Conservation (phyloP, 2,329 filamentous ascomycete genomes). For the Exophiala sideris region DNA sequence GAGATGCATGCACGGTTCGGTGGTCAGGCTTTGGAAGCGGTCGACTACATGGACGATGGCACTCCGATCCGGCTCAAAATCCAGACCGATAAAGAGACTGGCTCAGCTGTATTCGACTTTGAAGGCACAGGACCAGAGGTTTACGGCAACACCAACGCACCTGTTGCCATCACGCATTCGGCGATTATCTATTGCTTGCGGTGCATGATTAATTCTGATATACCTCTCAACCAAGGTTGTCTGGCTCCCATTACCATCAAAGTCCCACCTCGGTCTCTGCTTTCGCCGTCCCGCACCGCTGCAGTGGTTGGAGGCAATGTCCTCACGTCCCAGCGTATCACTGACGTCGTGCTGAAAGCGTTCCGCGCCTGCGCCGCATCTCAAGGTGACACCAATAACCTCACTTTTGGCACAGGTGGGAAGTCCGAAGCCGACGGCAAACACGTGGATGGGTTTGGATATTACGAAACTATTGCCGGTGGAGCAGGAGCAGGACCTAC, state of each 20-base stretch:
- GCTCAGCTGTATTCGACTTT: slow-evolving; percentile 40
- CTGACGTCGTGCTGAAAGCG: slow-evolving; percentile 34
- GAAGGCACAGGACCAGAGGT: slow-evolving; percentile 38
- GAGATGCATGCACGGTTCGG: slow-evolving; percentile 20
- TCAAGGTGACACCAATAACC: slow-evolving; percentile 32
- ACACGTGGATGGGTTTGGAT: slow-evolving; percentile 57
- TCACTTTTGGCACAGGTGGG: slow-evolving; percentile 30
- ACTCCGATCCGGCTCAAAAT: slow-evolving; percentile 35
- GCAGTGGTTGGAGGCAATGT: slow-evolving; percentile 31
- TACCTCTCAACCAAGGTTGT: slow-evolving; percentile 35
- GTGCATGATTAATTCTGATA: slow-evolving; percentile 30
- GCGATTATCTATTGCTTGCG: slow-evolving; percentile 35
- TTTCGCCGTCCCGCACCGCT: slow-evolving; percentile 32
- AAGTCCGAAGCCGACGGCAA: slow-evolving; percentile 1
- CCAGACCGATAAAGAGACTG: slow-evolving; percentile 32
- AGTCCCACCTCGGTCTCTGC: slow-evolving; percentile 28
- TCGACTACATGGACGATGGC: slow-evolving; percentile 44
- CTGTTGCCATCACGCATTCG: slow-evolving; percentile 37
- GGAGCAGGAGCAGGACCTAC: slow-evolving; percentile 69
- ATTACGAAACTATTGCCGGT: slow-evolving; percentile 79
- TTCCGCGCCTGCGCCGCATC: slow-evolving; percentile 29
- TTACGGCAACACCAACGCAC: slow-evolving; percentile 38
- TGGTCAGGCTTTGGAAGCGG: slow-evolving; percentile 28
- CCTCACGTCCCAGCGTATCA: slow-evolving; percentile 32
- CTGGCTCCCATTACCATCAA: slow-evolving; percentile 30